These are phyloP conservation scores for Curvularia sp. DNA, from an alignment of 2,329 filamentous ascomycete genomes.

Conservation along the genomic window DNA sequence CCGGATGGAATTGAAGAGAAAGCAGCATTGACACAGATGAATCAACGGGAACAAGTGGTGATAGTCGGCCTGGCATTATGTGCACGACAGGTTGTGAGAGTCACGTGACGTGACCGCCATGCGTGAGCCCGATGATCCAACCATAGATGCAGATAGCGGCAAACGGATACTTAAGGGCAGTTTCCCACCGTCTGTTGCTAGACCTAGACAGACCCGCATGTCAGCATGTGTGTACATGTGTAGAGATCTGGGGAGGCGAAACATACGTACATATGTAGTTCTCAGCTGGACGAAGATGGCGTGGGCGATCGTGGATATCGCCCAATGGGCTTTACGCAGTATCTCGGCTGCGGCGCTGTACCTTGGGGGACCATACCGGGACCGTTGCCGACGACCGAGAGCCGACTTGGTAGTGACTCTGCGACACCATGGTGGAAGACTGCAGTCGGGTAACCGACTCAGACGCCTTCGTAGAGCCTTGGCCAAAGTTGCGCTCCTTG, in stretches of 20 bases:
- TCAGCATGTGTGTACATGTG: neutral
- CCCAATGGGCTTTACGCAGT: neutral
- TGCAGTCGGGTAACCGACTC: neutral
- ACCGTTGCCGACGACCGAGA: neutral
- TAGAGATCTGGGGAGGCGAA: neutral
- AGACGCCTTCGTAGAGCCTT: neutral
- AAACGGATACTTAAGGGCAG: neutral
- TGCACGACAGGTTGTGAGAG: neutral
- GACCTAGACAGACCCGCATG: neutral
- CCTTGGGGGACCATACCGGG: neutral
- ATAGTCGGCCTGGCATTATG: neutral
- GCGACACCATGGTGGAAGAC: constrained; percentile 14
- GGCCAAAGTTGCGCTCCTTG: constrained; percentile 10
- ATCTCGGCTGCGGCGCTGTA: neutral
- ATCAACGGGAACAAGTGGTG: no score
- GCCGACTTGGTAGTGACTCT: neutral
- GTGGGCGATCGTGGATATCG: neutral
- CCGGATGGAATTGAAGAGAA: no score
- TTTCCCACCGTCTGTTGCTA: neutral
- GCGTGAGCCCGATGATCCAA: neutral
- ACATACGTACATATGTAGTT: no score
- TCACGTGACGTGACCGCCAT: neutral
- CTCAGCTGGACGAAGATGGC: neutral
- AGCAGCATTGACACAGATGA: neutral
- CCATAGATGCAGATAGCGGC: neutral